Evolutionary conservation across 2,329 filamentous ascomycete species (phyloP), one percentile per base, ranked within the genome.

Genomic region (Colletotrichum neosansevieriae): DNA sequence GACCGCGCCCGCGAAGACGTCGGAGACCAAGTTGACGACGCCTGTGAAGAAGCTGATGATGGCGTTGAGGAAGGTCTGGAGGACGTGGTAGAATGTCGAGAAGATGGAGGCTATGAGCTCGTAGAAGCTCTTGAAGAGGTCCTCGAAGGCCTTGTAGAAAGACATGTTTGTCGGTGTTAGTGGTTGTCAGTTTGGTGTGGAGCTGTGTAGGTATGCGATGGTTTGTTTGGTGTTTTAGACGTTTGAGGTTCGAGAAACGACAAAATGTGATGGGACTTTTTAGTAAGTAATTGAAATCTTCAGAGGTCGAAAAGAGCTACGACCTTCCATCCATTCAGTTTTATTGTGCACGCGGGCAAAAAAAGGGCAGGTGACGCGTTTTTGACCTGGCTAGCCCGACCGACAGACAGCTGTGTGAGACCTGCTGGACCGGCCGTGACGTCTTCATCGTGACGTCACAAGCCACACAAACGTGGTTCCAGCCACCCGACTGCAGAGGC

Each of bases 101-200:
- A 82, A 71, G 56, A 83, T 67, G 5, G 80, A 81, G 38, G 77
- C 72, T 44, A 82, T 67, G 34, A 83, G 79, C 74, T 82, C 80
- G 67, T 79, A 81, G 73, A 82, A 74, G 73, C 79, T 81, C 71
- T 77, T 79, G 74, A 82, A 73, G 56, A 82, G 74, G 71, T 80
- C 77, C 50, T 73, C 72, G 58, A 82, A 69, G 34, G 80, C 81
- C 50, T 74, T 71, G 21, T 75, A 75, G 73, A 82, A 67, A 49
- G 78, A 74, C 78, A 80, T 79, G 61, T 29, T 59, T 77, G 70
- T 53, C 17, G 38, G 11, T 32, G 3, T 32, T 42, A 7, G 13
- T 38, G 51, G 15, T 50, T n/a, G 4, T n/a, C n/a, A n/a, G n/a
- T 2, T 3, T 21, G 21, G 21, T 3, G 21, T 21, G 15, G 10